Conservation (phyloP, 345 rosid genomes). For the Bruguiera parviflora region DNA sequence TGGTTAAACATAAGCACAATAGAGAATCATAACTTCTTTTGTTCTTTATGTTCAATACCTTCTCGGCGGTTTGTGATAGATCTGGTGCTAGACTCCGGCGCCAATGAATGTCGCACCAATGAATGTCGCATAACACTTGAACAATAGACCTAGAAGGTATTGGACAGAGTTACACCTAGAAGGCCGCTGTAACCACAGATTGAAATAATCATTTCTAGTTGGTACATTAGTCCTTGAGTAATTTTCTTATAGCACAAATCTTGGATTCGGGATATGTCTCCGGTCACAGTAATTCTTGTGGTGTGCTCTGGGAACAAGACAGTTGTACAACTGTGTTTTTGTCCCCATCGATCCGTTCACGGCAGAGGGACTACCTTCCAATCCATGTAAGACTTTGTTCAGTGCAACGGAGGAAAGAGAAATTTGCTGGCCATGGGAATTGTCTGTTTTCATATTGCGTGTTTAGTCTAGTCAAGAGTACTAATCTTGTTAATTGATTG, state of each 20-base stretch:
- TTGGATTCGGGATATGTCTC: neutral
- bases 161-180: too few relatives aligned
- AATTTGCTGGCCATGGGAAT: neutral
- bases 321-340: conserved; percentile 12
- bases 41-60: too few relatives aligned
- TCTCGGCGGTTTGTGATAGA: too few relatives aligned
- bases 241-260: conserved; percentile 4
- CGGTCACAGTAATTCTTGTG: neutral
- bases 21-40: too few relatives aligned
- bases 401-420: conserved; percentile 17
- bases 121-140: neutral
- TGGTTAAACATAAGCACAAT: too few relatives aligned
- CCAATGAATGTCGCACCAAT: neutral
- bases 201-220: neutral
- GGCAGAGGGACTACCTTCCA: conserved; percentile 40
- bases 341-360: conserved; percentile 34
- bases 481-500: conserved; percentile 40
- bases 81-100: too few relatives aligned
- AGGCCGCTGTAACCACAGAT: neutral
- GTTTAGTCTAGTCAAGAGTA: conserved; percentile 52
- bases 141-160: neutral
- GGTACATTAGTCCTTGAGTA: neutral
- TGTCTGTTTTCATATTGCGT: conserved; percentile 46
- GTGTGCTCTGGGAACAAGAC: conserved; percentile 18
- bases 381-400: conserved; percentile 11